These are phyloP conservation scores for Globisporangium radiosum DNA, from an alignment of 352 stramenopile genomes.

Conservation along the genomic window DNA sequence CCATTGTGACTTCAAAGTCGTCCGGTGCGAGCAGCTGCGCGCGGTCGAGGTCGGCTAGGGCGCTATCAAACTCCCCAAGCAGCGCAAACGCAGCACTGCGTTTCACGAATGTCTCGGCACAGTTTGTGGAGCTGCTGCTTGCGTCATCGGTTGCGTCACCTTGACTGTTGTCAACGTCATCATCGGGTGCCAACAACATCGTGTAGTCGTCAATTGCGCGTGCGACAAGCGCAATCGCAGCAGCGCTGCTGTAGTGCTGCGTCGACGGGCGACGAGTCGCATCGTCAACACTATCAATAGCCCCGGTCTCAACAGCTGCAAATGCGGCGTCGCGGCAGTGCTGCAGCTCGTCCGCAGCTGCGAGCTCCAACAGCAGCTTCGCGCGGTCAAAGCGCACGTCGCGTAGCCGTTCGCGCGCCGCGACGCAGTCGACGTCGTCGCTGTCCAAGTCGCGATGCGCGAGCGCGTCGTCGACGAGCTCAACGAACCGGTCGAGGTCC, in stretches of 20 bases:
- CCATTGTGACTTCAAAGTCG: constrained; percentile 59
- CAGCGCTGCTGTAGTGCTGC: constrained; percentile 16
- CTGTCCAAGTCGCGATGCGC: constrained; percentile 15
- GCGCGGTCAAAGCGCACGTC: constrained; percentile 60
- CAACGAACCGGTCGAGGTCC: constrained; percentile 63
- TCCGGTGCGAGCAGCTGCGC: constrained; percentile 37
- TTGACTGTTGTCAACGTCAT: constrained; percentile 24
- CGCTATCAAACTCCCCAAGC: constrained; percentile 48
- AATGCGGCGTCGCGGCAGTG: constrained; percentile 2
- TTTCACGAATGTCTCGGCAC: constrained; percentile 28
- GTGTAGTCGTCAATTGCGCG: constrained; percentile 62
- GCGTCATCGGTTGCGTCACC: background rate
- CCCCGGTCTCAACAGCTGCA: too few relatives aligned
- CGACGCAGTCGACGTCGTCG: constrained; percentile 1
- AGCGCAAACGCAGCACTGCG: constrained; percentile 40
- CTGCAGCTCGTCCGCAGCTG: constrained; percentile 37
- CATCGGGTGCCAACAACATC: constrained; percentile 27
- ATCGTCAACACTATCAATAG: too few relatives aligned
- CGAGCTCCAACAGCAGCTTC: constrained; percentile 45
- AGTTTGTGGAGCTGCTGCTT: too few relatives aligned
- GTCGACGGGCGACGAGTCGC: too few relatives aligned
- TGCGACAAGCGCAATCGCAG: constrained; percentile 31
- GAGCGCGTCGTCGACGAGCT: constrained; percentile 57
- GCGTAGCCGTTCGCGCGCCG: constrained; percentile 22
- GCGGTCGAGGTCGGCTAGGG: constrained; percentile 39